phyloP scores from a whole-genome alignment of 2,329 filamentous ascomycete species.

The Xylariaceae sp. region DNA sequence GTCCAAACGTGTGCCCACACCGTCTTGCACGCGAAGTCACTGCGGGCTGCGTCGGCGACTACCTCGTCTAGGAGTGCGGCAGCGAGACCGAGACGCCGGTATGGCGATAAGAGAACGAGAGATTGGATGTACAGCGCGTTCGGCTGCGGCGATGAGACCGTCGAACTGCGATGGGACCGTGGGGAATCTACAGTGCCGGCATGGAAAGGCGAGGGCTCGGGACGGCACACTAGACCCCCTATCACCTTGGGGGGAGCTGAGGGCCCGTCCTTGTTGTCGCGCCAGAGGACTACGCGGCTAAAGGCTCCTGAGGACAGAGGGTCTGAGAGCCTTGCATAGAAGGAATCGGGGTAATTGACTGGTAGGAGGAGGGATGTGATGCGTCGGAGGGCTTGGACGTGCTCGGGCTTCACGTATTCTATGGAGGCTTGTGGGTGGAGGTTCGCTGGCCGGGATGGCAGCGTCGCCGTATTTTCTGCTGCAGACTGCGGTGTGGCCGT shows the following conservation, averaged over 20 bases:
- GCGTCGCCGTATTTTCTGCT: no score
- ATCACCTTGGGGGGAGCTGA: slow-evolving; percentile 46
- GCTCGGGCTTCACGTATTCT: slow-evolving; percentile 45
- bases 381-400: slow-evolving; percentile 56
- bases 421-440: slow-evolving; percentile 49
- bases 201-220: slow-evolving; percentile 47
- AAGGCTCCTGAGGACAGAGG: slow-evolving; percentile 48
- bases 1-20: slow-evolving; percentile 67
- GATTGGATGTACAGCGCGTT: slow-evolving; percentile 61
- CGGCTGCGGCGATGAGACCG: slow-evolving; percentile 28
- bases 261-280: slow-evolving; percentile 41
- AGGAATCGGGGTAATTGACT: slow-evolving; percentile 59
- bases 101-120: slow-evolving; percentile 59
- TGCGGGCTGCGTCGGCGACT: slow-evolving; percentile 39
- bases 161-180: background rate
- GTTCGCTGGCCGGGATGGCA: slow-evolving; percentile 30
- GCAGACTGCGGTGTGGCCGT: slow-evolving; percentile 18
- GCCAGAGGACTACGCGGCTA: slow-evolving; percentile 59
- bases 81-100: slow-evolving; percentile 56
- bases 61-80: slow-evolving; percentile 54
- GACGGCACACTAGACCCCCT: slow-evolving; percentile 59
- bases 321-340: slow-evolving; percentile 55
- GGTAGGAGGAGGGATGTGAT: slow-evolving; percentile 63
- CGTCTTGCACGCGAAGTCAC: slow-evolving; percentile 37
- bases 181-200: slow-evolving; percentile 3